Evolutionary conservation across 2,329 filamentous ascomycete species (phyloP).

Genomic region (Tolypocladium endophyticum): DNA sequence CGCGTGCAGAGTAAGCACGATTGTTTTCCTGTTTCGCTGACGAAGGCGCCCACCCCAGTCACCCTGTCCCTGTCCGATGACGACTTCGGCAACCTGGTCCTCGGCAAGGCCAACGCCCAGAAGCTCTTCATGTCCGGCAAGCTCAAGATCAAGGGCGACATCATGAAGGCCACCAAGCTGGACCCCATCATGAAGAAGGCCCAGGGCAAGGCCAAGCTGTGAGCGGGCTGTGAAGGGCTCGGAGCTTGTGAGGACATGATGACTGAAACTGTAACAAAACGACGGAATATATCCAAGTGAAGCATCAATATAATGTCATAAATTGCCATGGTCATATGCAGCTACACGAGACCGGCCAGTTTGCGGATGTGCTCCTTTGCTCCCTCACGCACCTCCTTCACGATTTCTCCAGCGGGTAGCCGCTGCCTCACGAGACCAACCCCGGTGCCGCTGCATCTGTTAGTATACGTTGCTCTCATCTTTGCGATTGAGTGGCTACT

Average conservation of each 20-base stretch:
- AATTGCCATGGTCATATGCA: neutral
- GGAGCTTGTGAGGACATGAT: neutral
- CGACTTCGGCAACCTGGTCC: conserved; percentile 75
- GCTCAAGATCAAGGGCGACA: conserved; percentile 94
- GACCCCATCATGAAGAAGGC: conserved; percentile 88
- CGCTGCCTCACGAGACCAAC: conserved; percentile 33
- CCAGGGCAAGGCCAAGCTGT: conserved; percentile 75
- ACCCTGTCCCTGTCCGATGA: conserved; percentile 76
- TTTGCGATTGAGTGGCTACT: conserved; percentile 7
- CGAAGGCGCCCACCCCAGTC: conserved; percentile 39
- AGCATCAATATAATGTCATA: neutral
- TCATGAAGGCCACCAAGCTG: conserved; percentile 98
- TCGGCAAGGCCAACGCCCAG: conserved; percentile 89
- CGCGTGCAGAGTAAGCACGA: conserved; percentile 56
- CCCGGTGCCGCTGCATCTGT: conserved; percentile 25
- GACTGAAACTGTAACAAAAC: neutral
- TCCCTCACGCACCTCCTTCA: conserved; percentile 27
- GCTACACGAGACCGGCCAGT: conserved; percentile 11
- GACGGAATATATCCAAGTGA: neutral
- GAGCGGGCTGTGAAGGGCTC: conserved; percentile 18
- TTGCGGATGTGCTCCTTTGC: conserved; percentile 22
- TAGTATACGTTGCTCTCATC: neutral
- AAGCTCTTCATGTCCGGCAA: conserved; percentile 96
- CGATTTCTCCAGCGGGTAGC: conserved; percentile 30
- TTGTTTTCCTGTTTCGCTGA: neutral